Evolutionary conservation across 73 alveolate genomes (phyloP).

Genomic region (Durusdinium trenchii): DNA sequence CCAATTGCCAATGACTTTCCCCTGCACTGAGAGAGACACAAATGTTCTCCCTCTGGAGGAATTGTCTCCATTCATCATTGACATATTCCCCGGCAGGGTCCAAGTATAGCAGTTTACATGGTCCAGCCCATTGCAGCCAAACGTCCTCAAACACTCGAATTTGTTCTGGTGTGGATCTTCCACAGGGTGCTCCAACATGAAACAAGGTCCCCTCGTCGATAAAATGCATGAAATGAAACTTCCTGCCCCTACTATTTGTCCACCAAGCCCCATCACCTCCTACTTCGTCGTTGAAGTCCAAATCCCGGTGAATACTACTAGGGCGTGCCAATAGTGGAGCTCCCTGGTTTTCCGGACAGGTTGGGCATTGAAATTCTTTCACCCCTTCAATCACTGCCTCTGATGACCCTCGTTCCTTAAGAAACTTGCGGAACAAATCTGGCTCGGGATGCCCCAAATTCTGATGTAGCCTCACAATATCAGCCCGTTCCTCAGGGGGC

Average conservation of each 20-base stretch:
- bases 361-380: background rate
- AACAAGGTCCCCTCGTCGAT: background rate
- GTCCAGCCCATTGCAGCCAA: background rate
- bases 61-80: background rate
- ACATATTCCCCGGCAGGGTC: background rate
- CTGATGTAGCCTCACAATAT: background rate
- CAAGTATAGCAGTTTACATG: background rate
- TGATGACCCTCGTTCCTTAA: background rate
- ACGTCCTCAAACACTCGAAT: background rate
- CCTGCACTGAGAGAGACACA: background rate
- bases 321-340: background rate
- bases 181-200: background rate
- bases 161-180: too few relatives aligned
- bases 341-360: background rate
- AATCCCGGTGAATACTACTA: background rate
- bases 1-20: slow-evolving; percentile 8
- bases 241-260: background rate
- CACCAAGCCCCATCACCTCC: background rate
- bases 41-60: background rate
- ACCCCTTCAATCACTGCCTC: background rate
- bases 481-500: background rate
- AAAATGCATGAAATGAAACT: background rate
- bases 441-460: slow-evolving; percentile 28
- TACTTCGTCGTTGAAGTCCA: background rate
- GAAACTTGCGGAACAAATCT: background rate